Conservation (phyloP, 176 grass and related monocot genomes). For the Lolium rigidum region DNA sequence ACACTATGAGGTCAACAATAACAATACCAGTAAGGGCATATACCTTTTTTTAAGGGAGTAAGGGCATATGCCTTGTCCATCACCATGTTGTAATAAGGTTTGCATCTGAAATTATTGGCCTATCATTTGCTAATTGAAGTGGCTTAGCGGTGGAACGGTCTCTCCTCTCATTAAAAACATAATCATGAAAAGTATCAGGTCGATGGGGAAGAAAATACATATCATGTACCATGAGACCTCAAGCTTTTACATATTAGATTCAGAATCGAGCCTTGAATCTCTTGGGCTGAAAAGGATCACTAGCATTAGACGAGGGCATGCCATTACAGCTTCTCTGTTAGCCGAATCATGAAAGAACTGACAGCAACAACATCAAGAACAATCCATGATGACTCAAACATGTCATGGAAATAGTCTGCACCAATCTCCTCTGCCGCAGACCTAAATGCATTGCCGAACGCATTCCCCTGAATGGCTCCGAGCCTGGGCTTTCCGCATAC, state of each 20-base stretch:
- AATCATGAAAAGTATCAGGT: conserved; percentile 31
- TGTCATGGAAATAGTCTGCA: conserved; percentile 74
- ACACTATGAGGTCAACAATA: conserved; percentile 22
- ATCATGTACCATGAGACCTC: conserved; percentile 2
- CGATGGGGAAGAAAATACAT: conserved; percentile 14
- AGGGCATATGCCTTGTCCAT: conserved; percentile 39
- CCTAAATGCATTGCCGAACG: conserved; percentile 76
- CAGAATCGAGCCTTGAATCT: conserved; percentile 22
- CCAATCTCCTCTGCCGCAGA: conserved; percentile 68
- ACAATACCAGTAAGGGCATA: conserved; percentile 40
- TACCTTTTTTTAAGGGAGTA: conserved; percentile 24
- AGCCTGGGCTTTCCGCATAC: conserved; percentile 81
- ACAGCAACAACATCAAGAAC: conserved; percentile 70
- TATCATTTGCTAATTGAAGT: conserved; percentile 32
- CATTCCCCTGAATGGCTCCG: conserved; percentile 80
- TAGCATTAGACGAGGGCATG: background rate
- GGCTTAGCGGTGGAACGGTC: background rate
- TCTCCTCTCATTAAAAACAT: conserved; percentile 1
- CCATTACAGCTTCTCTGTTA: conserved; percentile 81
- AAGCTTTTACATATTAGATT: conserved; percentile 25
- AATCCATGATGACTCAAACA: conserved; percentile 95
- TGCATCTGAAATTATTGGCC: conserved; percentile 34
- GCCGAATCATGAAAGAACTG: conserved; percentile 85
- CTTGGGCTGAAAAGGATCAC: conserved; percentile 36
- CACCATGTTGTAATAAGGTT: conserved; percentile 32